A percentile compares a stretch with the other conserved stretches of the same genome.
These are phyloP conservation scores for Mortierella sp. DNA, from an alignment of 371 early-diverging fungal species.

Conservation along the genomic window DNA sequence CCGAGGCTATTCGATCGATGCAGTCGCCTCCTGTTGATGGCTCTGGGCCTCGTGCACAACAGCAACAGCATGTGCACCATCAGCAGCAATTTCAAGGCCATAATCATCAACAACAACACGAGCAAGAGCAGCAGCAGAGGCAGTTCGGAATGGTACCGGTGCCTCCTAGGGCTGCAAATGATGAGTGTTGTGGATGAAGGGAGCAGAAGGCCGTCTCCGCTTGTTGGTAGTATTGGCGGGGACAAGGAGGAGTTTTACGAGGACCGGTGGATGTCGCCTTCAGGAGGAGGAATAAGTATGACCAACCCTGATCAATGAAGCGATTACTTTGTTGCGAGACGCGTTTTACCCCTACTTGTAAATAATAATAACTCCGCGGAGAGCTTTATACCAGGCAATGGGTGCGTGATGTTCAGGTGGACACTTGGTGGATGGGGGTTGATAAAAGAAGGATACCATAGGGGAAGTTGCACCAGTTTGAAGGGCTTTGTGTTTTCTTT, in stretches of 20 bases:
- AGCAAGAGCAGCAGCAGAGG: not conserved
- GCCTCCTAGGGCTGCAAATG: not conserved
- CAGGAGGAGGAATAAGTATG: not conserved
- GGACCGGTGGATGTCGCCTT: not conserved
- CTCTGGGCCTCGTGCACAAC: too few species aligned
- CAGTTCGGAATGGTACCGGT: not conserved
- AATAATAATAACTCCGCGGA: not conserved
- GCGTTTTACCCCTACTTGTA: not conserved
- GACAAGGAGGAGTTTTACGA: conserved; percentile 1
- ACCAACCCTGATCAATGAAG: not conserved
- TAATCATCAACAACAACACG: too few species aligned
- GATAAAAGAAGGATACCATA: too few species aligned
- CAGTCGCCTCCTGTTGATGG: not conserved
- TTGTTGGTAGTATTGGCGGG: not conserved
- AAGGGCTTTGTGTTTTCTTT: too few species aligned
- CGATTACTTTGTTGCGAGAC: not conserved
- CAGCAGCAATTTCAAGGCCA: too few species aligned
- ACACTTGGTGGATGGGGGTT: too few species aligned
- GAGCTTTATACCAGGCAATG: too few species aligned
- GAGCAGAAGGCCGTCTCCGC: not conserved
- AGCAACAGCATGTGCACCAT: too few species aligned
- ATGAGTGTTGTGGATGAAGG: not conserved
- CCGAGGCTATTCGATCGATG: conserved; percentile 6
- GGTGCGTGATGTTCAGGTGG: too few species aligned
- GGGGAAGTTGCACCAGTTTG: too few species aligned